phyloP scores from a whole-genome alignment of 2,329 filamentous ascomycete species.

The Drechslerella dactyloides region DNA sequence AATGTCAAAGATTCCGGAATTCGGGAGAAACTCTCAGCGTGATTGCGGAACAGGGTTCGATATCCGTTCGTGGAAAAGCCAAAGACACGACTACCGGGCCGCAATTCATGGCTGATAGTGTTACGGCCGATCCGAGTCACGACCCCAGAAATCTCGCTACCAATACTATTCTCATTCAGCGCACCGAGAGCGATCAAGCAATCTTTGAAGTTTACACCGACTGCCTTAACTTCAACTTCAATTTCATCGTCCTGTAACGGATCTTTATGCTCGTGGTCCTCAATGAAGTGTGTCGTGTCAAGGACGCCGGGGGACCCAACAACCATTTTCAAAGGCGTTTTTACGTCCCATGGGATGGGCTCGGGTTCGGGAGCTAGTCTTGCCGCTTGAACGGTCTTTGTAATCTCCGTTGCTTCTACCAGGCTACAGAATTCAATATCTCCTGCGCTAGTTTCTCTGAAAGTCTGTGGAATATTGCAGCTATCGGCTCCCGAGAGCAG shows the following conservation, averaged over 20 bases:
- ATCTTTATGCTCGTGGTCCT: constrained; percentile 11
- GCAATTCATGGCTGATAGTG: not conserved
- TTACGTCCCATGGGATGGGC: constrained; percentile 3
- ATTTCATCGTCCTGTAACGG: constrained; percentile 55
- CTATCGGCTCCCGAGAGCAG: constrained; percentile 1
- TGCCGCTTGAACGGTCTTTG: constrained; percentile 6
- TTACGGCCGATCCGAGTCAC: constrained; percentile 50
- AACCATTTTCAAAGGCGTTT: constrained; percentile 14
- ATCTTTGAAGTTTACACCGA: constrained; percentile 56
- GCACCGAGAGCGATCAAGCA: constrained; percentile 20
- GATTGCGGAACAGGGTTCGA: constrained; percentile 18
- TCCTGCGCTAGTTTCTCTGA: constrained; percentile 8
- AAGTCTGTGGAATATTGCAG: constrained; percentile 9
- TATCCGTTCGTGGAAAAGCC: constrained; percentile 11
- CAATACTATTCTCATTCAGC: constrained; percentile 39
- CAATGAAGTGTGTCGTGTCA: constrained; percentile 28
- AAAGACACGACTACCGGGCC: constrained; percentile 19
- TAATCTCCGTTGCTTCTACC: constrained; percentile 1
- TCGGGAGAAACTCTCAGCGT: constrained; percentile 1
- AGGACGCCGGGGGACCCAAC: constrained; percentile 16
- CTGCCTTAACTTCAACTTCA: constrained; percentile 60
- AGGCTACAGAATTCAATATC: constrained; percentile 6
- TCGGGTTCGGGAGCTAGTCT: not conserved
- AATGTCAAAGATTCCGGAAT: constrained; percentile 20
- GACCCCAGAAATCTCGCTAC: constrained; percentile 51